Conservation (phyloP, 108 stramenopile species). For the Cyclotella baltica region DNA sequence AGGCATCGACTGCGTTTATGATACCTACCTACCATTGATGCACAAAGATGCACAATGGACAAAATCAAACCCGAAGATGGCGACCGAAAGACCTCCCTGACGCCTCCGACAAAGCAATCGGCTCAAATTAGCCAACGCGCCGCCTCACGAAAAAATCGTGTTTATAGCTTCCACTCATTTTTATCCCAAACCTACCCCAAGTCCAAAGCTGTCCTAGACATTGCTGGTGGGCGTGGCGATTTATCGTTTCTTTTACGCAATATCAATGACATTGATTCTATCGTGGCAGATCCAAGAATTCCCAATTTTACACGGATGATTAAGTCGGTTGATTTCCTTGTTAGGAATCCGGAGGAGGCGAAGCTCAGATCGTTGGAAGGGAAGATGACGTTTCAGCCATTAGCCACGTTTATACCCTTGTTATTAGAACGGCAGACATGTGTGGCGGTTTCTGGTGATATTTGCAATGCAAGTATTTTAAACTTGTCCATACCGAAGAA, state of each 20-base stretch:
- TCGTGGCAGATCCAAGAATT: slow-evolving; percentile 76
- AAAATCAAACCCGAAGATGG: too few species aligned
- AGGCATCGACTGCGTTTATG: too few species aligned
- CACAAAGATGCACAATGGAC: too few species aligned
- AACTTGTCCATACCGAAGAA: slow-evolving; percentile 36
- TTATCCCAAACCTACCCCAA: slow-evolving; percentile 51
- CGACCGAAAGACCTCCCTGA: too few species aligned
- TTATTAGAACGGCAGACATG: slow-evolving; percentile 25
- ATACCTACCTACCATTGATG: too few species aligned
- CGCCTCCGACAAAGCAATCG: slow-evolving; percentile 19
- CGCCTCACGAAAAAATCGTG: slow-evolving; percentile 66
- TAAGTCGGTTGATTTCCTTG: slow-evolving; percentile 60
- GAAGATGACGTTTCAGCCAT: slow-evolving; percentile 65
- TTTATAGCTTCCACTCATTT: slow-evolving; percentile 76
- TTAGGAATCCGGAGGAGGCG: slow-evolving; percentile 66
- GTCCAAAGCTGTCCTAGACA: slow-evolving; percentile 63
- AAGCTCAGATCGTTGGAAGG: slow-evolving; percentile 55
- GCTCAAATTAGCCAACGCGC: slow-evolving; percentile 61
- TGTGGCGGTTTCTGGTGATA: background rate
- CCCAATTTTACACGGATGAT: slow-evolving; percentile 55
- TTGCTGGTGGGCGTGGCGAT: slow-evolving; percentile 89
- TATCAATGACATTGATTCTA: slow-evolving; percentile 63
- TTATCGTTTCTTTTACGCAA: slow-evolving; percentile 74
- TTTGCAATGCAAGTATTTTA: background rate
- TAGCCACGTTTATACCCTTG: slow-evolving; percentile 59